Conservation (phyloP, 176 grass and related monocot genomes). For the Sorghum bicolor region DNA sequence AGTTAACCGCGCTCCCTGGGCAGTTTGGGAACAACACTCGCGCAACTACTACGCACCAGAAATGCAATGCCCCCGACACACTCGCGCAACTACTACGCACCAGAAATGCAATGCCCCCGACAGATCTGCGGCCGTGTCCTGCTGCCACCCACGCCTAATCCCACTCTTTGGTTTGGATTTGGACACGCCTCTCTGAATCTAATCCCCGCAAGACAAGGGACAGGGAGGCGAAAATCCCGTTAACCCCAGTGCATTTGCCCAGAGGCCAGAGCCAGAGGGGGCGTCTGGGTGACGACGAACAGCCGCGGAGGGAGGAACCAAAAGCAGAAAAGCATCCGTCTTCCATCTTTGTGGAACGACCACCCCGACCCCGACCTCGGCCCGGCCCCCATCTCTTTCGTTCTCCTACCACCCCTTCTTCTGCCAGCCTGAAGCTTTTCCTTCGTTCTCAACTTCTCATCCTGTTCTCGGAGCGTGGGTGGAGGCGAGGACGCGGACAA, state of each 20-base stretch:
- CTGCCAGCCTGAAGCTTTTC: not conserved
- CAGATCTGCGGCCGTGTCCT: not conserved
- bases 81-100: not conserved
- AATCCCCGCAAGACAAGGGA: not conserved
- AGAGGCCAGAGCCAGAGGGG: not conserved
- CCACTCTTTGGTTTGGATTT: not conserved
- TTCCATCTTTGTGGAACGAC: not conserved
- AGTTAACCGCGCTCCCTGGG: not conserved
- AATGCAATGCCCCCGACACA: too few relatives aligned
- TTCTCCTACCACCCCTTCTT: conserved; percentile 11
- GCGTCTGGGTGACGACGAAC: not conserved
- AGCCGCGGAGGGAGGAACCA: not conserved
- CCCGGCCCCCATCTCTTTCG: not conserved
- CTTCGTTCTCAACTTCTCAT: conserved; percentile 23
- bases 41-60: too few relatives aligned
- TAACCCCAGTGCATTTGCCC: not conserved
- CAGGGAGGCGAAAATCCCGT: conserved; percentile 2
- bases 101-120: not conserved
- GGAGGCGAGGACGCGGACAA: not conserved
- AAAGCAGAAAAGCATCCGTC: not conserved
- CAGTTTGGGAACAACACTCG: conserved; percentile 25
- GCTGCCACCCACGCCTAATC: conserved; percentile 19
- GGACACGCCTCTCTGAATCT: not conserved
- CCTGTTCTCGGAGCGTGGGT: not conserved
- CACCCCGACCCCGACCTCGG: too few relatives aligned